Conservation (phyloP, 345 rosid species). For the Lepidium africanum region DNA sequence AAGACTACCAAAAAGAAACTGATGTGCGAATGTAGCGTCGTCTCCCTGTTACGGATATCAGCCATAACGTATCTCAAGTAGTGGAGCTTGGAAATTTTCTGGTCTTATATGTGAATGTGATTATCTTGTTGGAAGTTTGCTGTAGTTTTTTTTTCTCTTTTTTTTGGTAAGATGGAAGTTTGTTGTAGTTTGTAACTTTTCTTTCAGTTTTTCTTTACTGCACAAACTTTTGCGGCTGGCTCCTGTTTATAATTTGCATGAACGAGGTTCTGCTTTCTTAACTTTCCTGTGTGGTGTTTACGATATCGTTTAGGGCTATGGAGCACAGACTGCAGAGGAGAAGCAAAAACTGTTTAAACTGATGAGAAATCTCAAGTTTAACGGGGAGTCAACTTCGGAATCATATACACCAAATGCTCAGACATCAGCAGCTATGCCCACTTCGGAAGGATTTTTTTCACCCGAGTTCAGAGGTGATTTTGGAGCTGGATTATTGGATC, state of each 20-base stretch:
- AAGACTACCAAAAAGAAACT: background rate
- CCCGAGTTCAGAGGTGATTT: conserved; percentile 94
- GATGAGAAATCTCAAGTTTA: conserved; percentile 92
- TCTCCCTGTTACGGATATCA: background rate
- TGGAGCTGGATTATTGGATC: conserved; percentile 98
- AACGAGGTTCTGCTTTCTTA: background rate
- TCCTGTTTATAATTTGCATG: background rate
- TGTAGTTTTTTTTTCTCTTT: too few species aligned
- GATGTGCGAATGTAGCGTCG: background rate
- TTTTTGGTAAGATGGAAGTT: too few species aligned
- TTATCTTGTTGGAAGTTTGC: background rate
- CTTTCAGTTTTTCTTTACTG: background rate
- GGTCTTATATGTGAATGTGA: background rate
- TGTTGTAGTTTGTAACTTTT: background rate
- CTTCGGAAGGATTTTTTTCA: conserved; percentile 77
- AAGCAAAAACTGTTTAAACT: conserved; percentile 89
- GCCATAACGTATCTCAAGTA: background rate
- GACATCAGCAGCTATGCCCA: conserved; percentile 44
- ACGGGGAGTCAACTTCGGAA: conserved; percentile 84
- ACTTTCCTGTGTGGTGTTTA: conserved; percentile 9
- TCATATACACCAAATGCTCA: conserved; percentile 59
- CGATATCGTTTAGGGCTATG: conserved; percentile 57
- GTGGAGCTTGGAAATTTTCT: background rate
- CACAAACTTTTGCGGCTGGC: background rate
- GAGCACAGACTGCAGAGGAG: conserved; percentile 94